Base-by-base conservation (phyloP, 345 rosid genomes). In the Hevea brasiliensis region DNA sequence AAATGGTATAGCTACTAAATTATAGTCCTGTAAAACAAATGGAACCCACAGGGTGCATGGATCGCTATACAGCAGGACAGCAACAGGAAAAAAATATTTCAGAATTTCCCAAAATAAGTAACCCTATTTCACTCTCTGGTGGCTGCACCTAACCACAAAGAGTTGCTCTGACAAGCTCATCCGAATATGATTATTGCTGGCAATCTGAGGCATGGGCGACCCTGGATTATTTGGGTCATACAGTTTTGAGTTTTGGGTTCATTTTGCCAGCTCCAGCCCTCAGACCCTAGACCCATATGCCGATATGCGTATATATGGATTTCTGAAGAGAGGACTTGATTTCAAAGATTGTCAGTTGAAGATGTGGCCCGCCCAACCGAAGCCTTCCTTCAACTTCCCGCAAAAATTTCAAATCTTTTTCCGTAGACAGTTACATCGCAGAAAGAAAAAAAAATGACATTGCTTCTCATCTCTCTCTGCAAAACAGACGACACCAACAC, bases 341-440 rank as follows among this genome's bases (percentile, higher is more conserved):
- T 26, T 60, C 23, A 21, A 77, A 72, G 80, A 6, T 61, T 55
- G 81, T 82, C 73, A 65, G 89, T 86, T 83, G 27, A 72, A 58
- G 87, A 81, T 78, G 85, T 80, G 78, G 73, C 76, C 60, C 45
- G 57, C 83, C 65, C 78, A 88, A 81, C 96, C 69, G 70, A 79
- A 75, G 74, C 82, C 80, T 88, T 84, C 77, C 96, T 90, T 88
- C 48, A 74, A 74, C 69, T 84, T 87, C 90, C 91, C 84, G 91
- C 91, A 87, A 88, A 64, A 75, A 79, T 58, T 82, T 80, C 58
- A 76, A 57, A 73, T 71, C 44, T 37, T 51, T 44, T 61, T 70
- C 35, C 23, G n/a, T 27, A n/a, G n/a, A 18, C 5, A 63, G 74
- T 48, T 26, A 51, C 24, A 50, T 4, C 27, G 15, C n/a, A n/a